Percentiles rank a stretch among this genome's conserved stretches.
Conservation (phyloP, 2,329 filamentous ascomycete species). For the Shiraia sp. region DNA sequence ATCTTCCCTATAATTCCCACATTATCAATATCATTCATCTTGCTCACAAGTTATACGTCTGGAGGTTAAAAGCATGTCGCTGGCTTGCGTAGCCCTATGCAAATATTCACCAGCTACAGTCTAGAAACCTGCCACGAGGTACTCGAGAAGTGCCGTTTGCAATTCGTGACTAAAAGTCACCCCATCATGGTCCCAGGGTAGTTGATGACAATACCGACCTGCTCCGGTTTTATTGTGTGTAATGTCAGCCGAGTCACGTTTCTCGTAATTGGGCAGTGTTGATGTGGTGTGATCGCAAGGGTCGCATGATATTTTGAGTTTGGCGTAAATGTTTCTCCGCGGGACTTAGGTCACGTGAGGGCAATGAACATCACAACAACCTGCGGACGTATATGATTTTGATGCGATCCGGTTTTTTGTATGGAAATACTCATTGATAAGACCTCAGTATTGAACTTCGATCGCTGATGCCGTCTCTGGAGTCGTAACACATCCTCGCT, state of each 20-base stretch:
- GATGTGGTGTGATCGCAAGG: neutral
- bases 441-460: no score
- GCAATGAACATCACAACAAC: no score
- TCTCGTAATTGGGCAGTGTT: neutral
- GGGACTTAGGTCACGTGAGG: conserved; percentile 4
- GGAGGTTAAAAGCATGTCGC: no score
- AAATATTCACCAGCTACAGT: neutral
- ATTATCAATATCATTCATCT: no score
- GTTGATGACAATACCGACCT: conserved; percentile 3
- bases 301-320: conserved; percentile 6
- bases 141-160: no score
- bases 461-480: no score
- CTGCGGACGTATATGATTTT: no score
- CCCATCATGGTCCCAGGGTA: neutral
- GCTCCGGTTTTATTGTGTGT: conserved; percentile 1
- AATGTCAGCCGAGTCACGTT: conserved; percentile 5
- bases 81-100: neutral
- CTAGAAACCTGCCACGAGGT: neutral
- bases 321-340: conserved; percentile 5
- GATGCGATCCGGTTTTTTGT: no score
- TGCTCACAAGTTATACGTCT: no score
- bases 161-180: conserved; percentile 7
- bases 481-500: no score
- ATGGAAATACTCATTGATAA: no score
- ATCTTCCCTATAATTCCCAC: no score